phyloP scores from a whole-genome alignment of 1,284 basidiomycete genomes.

The Cutaneotrichosporon sp. region DNA sequence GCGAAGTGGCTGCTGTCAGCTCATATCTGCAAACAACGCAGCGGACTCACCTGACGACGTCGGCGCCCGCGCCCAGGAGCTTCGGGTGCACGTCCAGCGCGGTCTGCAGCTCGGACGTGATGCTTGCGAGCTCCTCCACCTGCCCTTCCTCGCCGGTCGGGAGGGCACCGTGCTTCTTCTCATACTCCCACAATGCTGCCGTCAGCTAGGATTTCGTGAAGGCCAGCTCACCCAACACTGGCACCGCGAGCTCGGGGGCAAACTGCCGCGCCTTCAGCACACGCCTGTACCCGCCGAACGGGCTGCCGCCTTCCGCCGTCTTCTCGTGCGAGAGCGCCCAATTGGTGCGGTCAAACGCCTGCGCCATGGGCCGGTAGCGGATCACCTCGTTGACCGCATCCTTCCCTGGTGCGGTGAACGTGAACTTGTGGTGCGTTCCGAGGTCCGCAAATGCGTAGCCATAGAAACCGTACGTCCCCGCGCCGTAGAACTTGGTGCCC shows the following conservation, averaged over 20 bases:
- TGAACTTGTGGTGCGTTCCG: conserved; percentile 72
- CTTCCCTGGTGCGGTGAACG: conserved; percentile 58
- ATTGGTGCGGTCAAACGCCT: conserved; percentile 60
- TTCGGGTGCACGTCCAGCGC: conserved; percentile 70
- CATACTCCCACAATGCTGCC: conserved; percentile 80
- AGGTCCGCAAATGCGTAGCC: conserved; percentile 96
- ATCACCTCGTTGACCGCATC: conserved; percentile 60
- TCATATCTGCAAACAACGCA: too few species aligned
- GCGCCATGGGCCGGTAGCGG: conserved; percentile 66
- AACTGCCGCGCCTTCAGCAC: conserved; percentile 57
- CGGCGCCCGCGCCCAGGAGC: conserved; percentile 59
- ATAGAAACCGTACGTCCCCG: conserved; percentile 83
- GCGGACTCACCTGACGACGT: conserved; percentile 50
- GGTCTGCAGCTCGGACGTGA: conserved; percentile 63
- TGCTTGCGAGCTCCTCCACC: conserved; percentile 62
- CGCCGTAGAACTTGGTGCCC: conserved; percentile 79
- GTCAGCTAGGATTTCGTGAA: not conserved
- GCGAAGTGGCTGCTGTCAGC: conserved; percentile 60
- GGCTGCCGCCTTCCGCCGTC: conserved; percentile 49
- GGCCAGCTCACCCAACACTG: not conserved
- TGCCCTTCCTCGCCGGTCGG: conserved; percentile 60
- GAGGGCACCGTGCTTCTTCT: conserved; percentile 62
- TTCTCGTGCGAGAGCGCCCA: conserved; percentile 33
- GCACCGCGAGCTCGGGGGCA: conserved; percentile 2
- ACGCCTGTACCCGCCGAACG: conserved; percentile 69